phyloP scores from a whole-genome alignment of 2,329 filamentous ascomycete species.

The Sporothrix inflata region DNA sequence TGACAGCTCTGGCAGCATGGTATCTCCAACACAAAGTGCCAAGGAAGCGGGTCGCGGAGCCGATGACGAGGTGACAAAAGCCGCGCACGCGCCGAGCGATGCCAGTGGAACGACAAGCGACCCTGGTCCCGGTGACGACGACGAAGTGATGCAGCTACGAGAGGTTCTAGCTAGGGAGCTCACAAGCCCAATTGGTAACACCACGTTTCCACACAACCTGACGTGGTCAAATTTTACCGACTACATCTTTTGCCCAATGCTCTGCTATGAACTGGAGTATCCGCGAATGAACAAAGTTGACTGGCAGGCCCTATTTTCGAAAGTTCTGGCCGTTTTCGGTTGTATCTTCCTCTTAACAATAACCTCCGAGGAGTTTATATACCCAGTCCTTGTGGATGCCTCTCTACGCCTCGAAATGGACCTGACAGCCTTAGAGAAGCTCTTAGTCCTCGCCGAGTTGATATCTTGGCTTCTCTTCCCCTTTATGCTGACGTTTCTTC shows the following conservation, averaged over 20 bases:
- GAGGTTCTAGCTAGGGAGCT: constrained; percentile 89
- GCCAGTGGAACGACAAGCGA: not conserved
- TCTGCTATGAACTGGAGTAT: constrained; percentile 98
- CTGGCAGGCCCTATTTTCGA: constrained; percentile 81
- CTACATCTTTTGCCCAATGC: constrained; percentile 87
- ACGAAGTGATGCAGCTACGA: constrained; percentile 70
- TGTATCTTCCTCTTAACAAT: constrained; percentile 95
- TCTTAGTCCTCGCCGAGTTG: constrained; percentile 83
- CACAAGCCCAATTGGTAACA: constrained; percentile 84
- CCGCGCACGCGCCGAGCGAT: not conserved
- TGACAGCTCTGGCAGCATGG: constrained; percentile 54
- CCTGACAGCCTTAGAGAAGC: constrained; percentile 61
- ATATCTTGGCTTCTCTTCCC: constrained; percentile 92
- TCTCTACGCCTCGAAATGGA: constrained; percentile 53
- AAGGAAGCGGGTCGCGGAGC: constrained; percentile 30
- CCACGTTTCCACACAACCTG: constrained; percentile 89
- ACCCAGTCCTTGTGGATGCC: constrained; percentile 82
- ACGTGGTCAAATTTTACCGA: constrained; percentile 81
- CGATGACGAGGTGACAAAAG: too few species aligned
- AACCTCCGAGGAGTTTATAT: constrained; percentile 91
- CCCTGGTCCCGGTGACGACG: constrained; percentile 38
- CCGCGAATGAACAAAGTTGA: constrained; percentile 75
- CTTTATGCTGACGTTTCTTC: constrained; percentile 93
- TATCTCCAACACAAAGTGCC: constrained; percentile 38
- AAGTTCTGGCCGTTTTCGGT: constrained; percentile 87